Evolutionary conservation across 2,329 filamentous ascomycete species (phyloP), one percentile per base, ranked within the genome.

Genomic region (Fusarium sp.): DNA sequence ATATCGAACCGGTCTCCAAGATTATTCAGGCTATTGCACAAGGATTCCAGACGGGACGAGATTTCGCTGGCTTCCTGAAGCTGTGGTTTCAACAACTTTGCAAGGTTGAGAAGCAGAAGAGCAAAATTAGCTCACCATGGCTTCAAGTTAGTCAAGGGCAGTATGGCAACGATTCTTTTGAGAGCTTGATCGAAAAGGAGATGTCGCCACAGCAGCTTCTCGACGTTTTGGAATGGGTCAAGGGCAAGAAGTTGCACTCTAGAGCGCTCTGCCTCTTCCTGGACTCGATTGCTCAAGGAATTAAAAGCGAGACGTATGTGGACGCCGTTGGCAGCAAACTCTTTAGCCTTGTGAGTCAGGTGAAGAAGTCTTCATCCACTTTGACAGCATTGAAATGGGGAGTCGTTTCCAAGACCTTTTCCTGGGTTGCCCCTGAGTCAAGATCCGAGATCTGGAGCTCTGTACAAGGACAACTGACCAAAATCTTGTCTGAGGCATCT

Each of bases 21-120:
- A 77, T 83, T 5, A 73, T 84, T 4, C 72, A 75, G 3, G 72
- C 78, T 1, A 75, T 84, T 19, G 77, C 79, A 2, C 72, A 77
- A 47, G 80, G 81, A 0, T 83, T 79, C 60, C 77, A 77, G 7
- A 78, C 73, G 6, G 77, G 74, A 10, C 79, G 81, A 48, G 78
- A 80, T 52, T 69, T 84, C 11, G 70, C 79, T 0, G 73, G 76
- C 6, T 85, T 84, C 53, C 57, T 84, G 57, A 77, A 76, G 43
- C 69, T 79, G 2, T 85, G 83, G 83, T 80, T 76, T 43, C 67
- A 74, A 38, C 77, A 81, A 53, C 73, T 83, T 2, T 74, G 72
- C 34, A 69, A 75, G 12, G 69, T 73, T 13, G 75, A 78, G 52
- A 66, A 71, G 40, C 65, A 70, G 34, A 69, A 74, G 15, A 54